A percentile compares a stretch with the other conserved stretches of the same genome.
Evolutionary conservation across 176 grass and related monocot species (phyloP).

Genomic region (Leersia perrieri): DNA sequence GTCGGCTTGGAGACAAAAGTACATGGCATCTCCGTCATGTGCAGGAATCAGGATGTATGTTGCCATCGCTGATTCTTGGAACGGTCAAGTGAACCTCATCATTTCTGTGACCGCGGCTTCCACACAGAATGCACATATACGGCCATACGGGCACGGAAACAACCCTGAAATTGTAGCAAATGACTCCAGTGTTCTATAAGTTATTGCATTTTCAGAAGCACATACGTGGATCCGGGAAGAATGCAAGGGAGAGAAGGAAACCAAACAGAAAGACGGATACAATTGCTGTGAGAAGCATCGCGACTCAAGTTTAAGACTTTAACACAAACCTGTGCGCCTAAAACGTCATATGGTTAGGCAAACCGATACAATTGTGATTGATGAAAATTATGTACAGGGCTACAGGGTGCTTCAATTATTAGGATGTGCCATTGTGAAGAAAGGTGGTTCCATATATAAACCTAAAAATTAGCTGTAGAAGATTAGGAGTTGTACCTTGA

Average conservation of each 20-base stretch:
- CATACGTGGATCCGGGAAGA: slow-evolving; percentile 70
- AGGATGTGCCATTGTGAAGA: neutral
- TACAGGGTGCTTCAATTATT: neutral
- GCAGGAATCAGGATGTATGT: too few species aligned
- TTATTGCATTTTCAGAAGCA: neutral
- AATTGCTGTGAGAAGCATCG: slow-evolving; percentile 67
- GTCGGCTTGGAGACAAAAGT: neutral
- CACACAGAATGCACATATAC: slow-evolving; percentile 46
- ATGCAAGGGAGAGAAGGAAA: slow-evolving; percentile 60
- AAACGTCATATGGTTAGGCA: neutral
- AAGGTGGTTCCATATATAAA: too few species aligned
- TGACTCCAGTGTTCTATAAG: too few species aligned
- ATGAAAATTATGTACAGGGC: neutral
- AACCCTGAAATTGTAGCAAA: slow-evolving; percentile 36
- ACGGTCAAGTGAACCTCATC: neutral
- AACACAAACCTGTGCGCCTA: slow-evolving; percentile 53
- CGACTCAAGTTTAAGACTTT: slow-evolving; percentile 78
- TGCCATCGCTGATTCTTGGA: too few species aligned
- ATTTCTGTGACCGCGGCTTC: slow-evolving; percentile 43
- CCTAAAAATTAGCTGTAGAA: too few species aligned
- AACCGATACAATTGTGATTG: neutral
- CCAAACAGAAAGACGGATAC: slow-evolving; percentile 58
- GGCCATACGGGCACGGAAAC: slow-evolving; percentile 45
- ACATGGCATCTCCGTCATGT: neutral
- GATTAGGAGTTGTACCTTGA: slow-evolving; percentile 38